Evolutionary conservation across 176 grass and related monocot species (phyloP), one percentile per base, ranked within the genome.

Genomic region (Phoenix roebelenii): DNA sequence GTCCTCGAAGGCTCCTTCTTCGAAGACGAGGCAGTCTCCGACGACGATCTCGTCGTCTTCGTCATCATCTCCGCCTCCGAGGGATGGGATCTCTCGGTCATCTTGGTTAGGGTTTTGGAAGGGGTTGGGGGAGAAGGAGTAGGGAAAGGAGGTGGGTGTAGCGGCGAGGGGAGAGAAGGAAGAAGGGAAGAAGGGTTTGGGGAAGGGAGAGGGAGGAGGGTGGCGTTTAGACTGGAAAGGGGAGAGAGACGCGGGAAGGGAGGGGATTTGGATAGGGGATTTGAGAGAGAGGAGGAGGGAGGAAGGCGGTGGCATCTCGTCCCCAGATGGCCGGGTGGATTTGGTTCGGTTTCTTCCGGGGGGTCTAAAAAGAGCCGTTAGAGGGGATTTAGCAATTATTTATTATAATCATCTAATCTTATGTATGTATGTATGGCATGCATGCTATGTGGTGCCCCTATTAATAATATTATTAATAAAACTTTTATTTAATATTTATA

Each of bases 1-100:
- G 9, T 73, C 22, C 64, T 97, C 93, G 73, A 98, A 98, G 1
- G 93, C 93, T 10, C 85, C 93, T 3, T 98, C 87, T 22, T 98
- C 93, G 63, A 98, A 98, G 5, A 98, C 87, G 39, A 98, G 70
- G 77, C 93, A 98, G 49, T 98, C 93, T 5, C 93, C 93, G 60
- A 98, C 62, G 63, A 88, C 66, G 23, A 80, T 52, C 15, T 89
- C 87, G 14, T 88, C 78, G 4, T 88, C 92, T 4, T 76, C 74
- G 18, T 50, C 20, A 48, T 62, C 50, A 26, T 51, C 71, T 3
- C 44, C 25, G 58, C 72, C 72, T 44, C 35, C 10, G 7, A 44
- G 35, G 35, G 35, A 14, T 44, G 35, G 35, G 35, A 44, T 44
- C 10, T 44, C 35, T 44, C 35, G 9, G 35, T 12, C 35, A 12